Evolutionary conservation across 2,329 filamentous ascomycete species (phyloP), one percentile per base, ranked within the genome.

Genomic region (Fusarium armeniacum): DNA sequence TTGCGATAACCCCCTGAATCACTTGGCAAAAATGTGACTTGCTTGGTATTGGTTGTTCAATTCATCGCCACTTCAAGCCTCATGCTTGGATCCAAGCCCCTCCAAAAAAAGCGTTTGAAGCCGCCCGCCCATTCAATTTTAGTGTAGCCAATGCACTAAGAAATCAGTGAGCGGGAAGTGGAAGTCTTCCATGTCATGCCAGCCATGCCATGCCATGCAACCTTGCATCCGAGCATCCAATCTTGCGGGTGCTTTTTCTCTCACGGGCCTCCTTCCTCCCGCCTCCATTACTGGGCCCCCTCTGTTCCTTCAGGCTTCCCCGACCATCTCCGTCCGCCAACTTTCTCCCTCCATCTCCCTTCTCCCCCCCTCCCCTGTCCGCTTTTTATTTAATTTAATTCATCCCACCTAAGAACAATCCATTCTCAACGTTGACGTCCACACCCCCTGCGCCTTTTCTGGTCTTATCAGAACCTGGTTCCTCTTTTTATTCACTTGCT

Each of bases 361-460:
- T 35, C 8, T 57, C 55, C 41, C 33, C 30, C 35, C 32, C 38
- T 40, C 57, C 55, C 49, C 59, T 67, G 58, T 62, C 62, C 58
- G 55, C 62, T 60, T 65, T 49, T 65, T 65, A 63, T 71, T 69
- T 66, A 62, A 69, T 69, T 65, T 68, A 55, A 63, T 69, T 50
- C 61, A 63, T 69, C 55, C 61, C 54, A 62, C 52, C 58, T 60
- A 28, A 53, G 43, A 35, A n/a, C 47, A 51, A 51, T 26, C 47
- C 47, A 38, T 51, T 41, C 33, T 46, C 40, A 20, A 30, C 24
- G 35, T 26, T 22, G 10, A 44, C 41, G 41, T 26, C 22, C 8
- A 18, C 41, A 36, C 45, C 61, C 62, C 61, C 54, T 65, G 61
- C 32, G 38, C 43, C 26, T 60, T 57, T 51, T 71, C 59, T 45